A percentile compares a stretch with the other conserved stretches of the same genome.
These are phyloP conservation scores for Wickerhamiella bombiphila DNA, from an alignment of 805 yeast species.

Conservation along the genomic window DNA sequence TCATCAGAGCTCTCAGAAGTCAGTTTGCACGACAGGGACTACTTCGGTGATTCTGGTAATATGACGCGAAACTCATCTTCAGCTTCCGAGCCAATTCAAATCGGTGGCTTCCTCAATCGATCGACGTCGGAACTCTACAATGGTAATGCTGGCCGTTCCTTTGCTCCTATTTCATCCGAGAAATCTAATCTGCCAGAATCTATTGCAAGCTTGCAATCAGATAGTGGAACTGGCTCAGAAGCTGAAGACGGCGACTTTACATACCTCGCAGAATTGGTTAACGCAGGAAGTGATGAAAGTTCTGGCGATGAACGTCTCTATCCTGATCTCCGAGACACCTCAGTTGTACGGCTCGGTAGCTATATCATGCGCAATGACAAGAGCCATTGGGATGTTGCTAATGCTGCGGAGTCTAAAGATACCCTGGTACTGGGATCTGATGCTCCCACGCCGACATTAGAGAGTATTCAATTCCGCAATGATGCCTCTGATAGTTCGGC, in stretches of 20 bases:
- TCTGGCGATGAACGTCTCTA: conserved; percentile 13
- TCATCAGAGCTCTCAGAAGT: conserved; percentile 10
- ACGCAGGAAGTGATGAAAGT: conserved; percentile 15
- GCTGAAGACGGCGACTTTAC: conserved; percentile 21
- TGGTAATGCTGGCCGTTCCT: conserved; percentile 14
- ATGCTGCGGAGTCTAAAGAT: not conserved
- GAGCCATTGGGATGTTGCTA: conserved; percentile 3
- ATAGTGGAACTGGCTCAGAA: conserved; percentile 11
- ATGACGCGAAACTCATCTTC: not conserved
- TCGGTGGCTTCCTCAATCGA: conserved; percentile 16
- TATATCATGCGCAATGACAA: conserved; percentile 13
- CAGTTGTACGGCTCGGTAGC: conserved; percentile 22
- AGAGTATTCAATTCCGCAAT: not conserved
- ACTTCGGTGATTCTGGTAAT: not conserved
- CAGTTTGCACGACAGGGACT: too few relatives aligned
- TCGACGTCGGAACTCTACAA: conserved; percentile 15
- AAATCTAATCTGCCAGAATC: too few relatives aligned
- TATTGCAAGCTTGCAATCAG: conserved; percentile 4
- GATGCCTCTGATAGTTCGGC: not conserved
- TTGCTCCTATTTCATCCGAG: conserved; percentile 11
- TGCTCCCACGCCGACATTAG: conserved; percentile 14
- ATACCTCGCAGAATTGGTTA: conserved; percentile 23
- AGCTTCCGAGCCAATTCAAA: conserved; percentile 13
- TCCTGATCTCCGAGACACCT: conserved; percentile 23
- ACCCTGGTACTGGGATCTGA: conserved; percentile 4